Conservation (phyloP, 768 basidiomycete genomes). For the Epithele typhae region DNA sequence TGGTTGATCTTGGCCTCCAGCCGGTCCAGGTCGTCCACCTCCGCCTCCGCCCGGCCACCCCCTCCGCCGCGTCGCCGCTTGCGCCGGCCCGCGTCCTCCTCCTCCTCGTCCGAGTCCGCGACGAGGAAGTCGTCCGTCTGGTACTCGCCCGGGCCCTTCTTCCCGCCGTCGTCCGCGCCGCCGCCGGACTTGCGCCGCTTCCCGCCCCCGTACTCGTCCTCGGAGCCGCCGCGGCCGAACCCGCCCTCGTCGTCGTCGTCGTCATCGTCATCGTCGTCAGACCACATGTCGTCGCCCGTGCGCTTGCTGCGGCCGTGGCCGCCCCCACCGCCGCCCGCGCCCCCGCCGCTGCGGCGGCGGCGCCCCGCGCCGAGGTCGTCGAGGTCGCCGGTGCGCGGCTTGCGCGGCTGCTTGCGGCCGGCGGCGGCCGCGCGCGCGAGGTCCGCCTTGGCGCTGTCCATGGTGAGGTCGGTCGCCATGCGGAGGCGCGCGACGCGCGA, state of each 20-base stretch:
- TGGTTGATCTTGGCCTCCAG: slow-evolving; percentile 65
- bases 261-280: slow-evolving; percentile 72
- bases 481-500: slow-evolving; percentile 74
- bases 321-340: no score
- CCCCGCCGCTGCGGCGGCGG: slow-evolving; percentile 40
- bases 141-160: slow-evolving; percentile 62
- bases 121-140: slow-evolving; percentile 86
- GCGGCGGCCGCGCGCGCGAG: slow-evolving; percentile 61
- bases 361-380: slow-evolving; percentile 41
- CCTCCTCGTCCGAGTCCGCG: slow-evolving; percentile 68
- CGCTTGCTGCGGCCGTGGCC: slow-evolving; percentile 37
- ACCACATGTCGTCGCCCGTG: slow-evolving; percentile 47
- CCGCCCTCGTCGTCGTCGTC: slow-evolving; percentile 32
- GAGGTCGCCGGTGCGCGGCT: slow-evolving; percentile 48
- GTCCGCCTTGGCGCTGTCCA: slow-evolving; percentile 73
- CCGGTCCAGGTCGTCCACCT: slow-evolving; percentile 63
- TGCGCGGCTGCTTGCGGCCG: slow-evolving; percentile 61
- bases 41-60: slow-evolving; percentile 29
- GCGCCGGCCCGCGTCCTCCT: slow-evolving; percentile 13
- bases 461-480: slow-evolving; percentile 73
- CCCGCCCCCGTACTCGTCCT: slow-evolving; percentile 49
- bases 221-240: slow-evolving; percentile 22
- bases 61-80: slow-evolving; percentile 9
- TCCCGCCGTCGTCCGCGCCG: slow-evolving; percentile 27
- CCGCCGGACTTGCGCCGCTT: slow-evolving; percentile 27